A percentile compares a stretch with the other conserved stretches of the same genome.
Conservation (phyloP, 768 basidiomycete genomes). For the Crepidotus variabilis region DNA sequence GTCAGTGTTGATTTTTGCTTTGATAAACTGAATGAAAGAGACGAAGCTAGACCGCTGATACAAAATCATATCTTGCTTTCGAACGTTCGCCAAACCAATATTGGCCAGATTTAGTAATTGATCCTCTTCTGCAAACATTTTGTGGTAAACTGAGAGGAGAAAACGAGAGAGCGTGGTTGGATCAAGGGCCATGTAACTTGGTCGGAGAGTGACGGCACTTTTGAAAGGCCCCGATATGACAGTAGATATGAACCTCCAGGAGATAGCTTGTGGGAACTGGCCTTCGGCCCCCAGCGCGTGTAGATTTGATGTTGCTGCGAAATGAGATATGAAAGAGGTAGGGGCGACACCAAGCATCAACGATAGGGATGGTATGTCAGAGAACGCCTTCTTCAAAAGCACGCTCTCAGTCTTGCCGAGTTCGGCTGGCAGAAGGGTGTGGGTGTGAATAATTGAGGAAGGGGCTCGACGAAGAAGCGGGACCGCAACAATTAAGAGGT, state of each 20-base stretch:
- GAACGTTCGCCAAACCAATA: slow-evolving; percentile 3
- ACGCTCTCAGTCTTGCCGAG: slow-evolving; percentile 12
- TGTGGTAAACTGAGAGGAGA: slow-evolving; percentile 38
- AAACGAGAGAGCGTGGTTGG: slow-evolving; percentile 29
- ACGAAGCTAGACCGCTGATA: slow-evolving; percentile 50
- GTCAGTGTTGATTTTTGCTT: slow-evolving; percentile 26
- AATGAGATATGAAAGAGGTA: slow-evolving; percentile 33
- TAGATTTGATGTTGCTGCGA: slow-evolving; percentile 34
- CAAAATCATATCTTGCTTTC: slow-evolving; percentile 26
- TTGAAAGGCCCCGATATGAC: slow-evolving; percentile 12
- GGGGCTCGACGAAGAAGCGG: slow-evolving; percentile 31
- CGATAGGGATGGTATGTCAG: slow-evolving; percentile 36
- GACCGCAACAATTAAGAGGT: slow-evolving; percentile 31
- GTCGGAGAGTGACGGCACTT: not conserved
- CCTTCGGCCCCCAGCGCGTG: slow-evolving; percentile 25
- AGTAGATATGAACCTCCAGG: slow-evolving; percentile 31
- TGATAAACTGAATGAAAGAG: slow-evolving; percentile 37
- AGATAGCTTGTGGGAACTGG: slow-evolving; percentile 33
- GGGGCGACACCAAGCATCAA: slow-evolving; percentile 41
- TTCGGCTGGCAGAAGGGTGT: slow-evolving; percentile 30
- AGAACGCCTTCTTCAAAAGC: slow-evolving; percentile 27
- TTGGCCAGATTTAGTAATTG: slow-evolving; percentile 4
- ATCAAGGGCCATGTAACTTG: slow-evolving; percentile 14
- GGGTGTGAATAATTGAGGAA: slow-evolving; percentile 34
- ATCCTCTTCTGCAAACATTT: slow-evolving; percentile 42